Percentiles rank a stretch among this genome's conserved stretches.
phyloP scores from a whole-genome alignment of 2,329 filamentous ascomycete genomes.

The Microcyclosporella mali region DNA sequence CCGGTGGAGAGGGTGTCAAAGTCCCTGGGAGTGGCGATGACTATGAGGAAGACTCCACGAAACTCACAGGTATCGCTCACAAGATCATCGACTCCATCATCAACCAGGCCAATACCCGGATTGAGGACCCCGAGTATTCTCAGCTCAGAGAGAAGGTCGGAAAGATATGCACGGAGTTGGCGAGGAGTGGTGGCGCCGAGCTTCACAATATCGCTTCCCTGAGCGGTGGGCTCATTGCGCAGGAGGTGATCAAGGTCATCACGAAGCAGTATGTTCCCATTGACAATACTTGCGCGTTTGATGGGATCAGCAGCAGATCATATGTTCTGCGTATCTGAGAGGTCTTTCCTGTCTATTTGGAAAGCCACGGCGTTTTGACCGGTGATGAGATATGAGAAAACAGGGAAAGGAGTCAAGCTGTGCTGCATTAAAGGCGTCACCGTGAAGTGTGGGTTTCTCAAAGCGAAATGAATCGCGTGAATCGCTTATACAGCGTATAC shows the following conservation, averaged over 20 bases:
- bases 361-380: too few relatives aligned
- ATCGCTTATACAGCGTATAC: too few relatives aligned
- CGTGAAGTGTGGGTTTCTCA: too few relatives aligned
- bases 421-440: too few relatives aligned
- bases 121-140: slow-evolving; percentile 40
- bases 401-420: too few relatives aligned
- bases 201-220: slow-evolving; percentile 87
- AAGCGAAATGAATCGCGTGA: too few relatives aligned
- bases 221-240: slow-evolving; percentile 87
- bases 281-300: slow-evolving; percentile 58
- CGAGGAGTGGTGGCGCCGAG: slow-evolving; percentile 74
- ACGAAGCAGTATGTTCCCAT: slow-evolving; percentile 62
- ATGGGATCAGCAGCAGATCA: slow-evolving; percentile 53
- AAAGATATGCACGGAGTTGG: slow-evolving; percentile 42
- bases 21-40: slow-evolving; percentile 34
- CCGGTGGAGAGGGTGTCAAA: slow-evolving; percentile 29
- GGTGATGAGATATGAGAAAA: too few relatives aligned
- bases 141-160: slow-evolving; percentile 32
- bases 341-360: too few relatives aligned
- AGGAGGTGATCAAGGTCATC: slow-evolving; percentile 88
- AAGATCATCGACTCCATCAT: slow-evolving; percentile 39
- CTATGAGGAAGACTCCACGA: slow-evolving; percentile 33
- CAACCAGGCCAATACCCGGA: slow-evolving; percentile 34
- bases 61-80: slow-evolving; percentile 39
- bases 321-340: slow-evolving; percentile 23